Base-by-base conservation (phyloP, 371 early-diverging fungal genomes). In the Lichtheimia ornata region DNA sequence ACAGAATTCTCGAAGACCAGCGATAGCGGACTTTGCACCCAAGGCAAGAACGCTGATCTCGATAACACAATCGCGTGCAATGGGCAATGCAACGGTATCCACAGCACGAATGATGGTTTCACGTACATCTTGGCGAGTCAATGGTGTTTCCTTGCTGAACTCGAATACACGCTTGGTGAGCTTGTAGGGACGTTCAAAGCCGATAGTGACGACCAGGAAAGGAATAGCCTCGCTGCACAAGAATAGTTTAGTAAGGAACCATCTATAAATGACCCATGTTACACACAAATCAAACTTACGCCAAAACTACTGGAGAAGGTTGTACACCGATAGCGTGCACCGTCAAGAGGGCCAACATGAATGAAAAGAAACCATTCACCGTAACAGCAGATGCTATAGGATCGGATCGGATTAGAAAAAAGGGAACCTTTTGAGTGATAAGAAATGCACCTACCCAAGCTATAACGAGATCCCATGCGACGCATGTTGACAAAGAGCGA, bases 141-240 rank as follows among this genome's bases (percentile, higher is more conserved):
- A 50, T 45, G 66, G 63, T 2, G 63, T 54, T 51, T 73, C 55
- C 56, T 69, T 62, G 58, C 67, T 70, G 44, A 47, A 66, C 24
- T 85, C 77, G 22, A 92, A 72, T 5, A 94, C 88, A 20, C 91
- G 83, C 59, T 88, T 87, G 61, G 93, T 88, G 62, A 95, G 79
- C n/a, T 79, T 77, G 74, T 86, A 88, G 42, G 93, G 91, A 65
- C 92, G 88, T 66, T 95, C 95, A 63, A 94, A 95, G 2, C 95
- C 95, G 43, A 95, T 86, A 35, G 92, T 91, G 64, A 94, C 88
- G 47, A 92, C 89, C 57, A 95, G 81, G 79, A 95, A 94, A 13
- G 96, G 96, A 60, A 94, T 84, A 14, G 93, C 91, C 69, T 95
- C 94, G 56, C 73, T 72, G 51, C 12, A 18, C 20, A 14, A 30